A percentile compares a stretch with the other conserved stretches of the same genome.
Conservation (phyloP, 192 early-diverging fungal species). For the Entomortierella beljakovae region DNA sequence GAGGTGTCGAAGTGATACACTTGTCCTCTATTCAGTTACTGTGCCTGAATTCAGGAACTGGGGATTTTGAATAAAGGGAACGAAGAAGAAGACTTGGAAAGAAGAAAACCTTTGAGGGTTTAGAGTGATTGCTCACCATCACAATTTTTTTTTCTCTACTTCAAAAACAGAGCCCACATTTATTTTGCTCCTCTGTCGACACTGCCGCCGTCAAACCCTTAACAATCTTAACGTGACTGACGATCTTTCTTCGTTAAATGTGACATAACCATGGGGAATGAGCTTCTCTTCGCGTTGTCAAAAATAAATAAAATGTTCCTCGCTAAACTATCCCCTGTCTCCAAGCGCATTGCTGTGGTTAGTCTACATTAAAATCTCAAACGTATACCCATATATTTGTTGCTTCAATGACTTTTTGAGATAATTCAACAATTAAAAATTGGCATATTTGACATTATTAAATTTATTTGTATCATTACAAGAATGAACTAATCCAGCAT, state of each 20-base stretch:
- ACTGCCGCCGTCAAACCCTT: too few species aligned
- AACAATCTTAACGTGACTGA: neutral
- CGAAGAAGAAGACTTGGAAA: neutral
- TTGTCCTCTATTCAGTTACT: too few species aligned
- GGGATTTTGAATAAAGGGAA: neutral
- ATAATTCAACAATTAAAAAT: neutral
- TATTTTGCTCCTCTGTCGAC: too few species aligned
- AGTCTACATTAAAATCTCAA: neutral
- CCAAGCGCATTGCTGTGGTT: constrained; percentile 46
- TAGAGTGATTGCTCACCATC: too few species aligned
- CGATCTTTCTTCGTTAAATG: neutral
- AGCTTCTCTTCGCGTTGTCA: too few species aligned
- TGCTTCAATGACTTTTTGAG: neutral
- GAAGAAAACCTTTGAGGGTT: too few species aligned
- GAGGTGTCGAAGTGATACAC: too few species aligned
- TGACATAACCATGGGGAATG: neutral
- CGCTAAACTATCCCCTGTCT: constrained; percentile 17
- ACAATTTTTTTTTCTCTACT: too few species aligned
- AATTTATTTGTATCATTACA: neutral
- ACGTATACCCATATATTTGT: neutral
- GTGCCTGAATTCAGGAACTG: too few species aligned
- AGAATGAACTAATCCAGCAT: neutral
- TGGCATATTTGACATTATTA: neutral
- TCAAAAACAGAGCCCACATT: too few species aligned
- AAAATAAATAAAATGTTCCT: constrained; percentile 32